Conservation (phyloP, 2,329 filamentous ascomycete species). For the Cladosporium austrohemisphaericum region DNA sequence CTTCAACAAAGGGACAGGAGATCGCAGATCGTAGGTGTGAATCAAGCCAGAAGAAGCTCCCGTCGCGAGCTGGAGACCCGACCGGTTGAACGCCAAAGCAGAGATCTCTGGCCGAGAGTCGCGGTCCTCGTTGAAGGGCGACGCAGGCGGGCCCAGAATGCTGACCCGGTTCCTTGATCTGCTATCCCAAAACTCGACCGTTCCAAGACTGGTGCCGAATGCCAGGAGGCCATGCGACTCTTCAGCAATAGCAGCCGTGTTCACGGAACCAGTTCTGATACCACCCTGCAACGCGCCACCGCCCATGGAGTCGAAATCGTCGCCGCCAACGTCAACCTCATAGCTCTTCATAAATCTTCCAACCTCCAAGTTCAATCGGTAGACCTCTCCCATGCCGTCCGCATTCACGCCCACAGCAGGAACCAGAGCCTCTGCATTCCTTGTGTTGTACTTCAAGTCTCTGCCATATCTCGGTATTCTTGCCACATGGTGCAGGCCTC, state of each 20-base stretch:
- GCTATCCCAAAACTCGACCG: constrained; percentile 94
- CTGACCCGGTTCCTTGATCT: constrained; percentile 78
- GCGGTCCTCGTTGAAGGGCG: constrained; percentile 18
- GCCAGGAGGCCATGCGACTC: constrained; percentile 84
- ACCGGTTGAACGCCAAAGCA: constrained; percentile 78
- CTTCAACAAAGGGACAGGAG: constrained; percentile 76
- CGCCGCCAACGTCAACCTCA: constrained; percentile 82
- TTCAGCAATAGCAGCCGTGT: constrained; percentile 81
- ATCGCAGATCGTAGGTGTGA: constrained; percentile 87
- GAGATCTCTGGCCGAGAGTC: constrained; percentile 64
- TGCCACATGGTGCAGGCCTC: constrained; percentile 83
- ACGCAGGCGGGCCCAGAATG: constrained; percentile 49
- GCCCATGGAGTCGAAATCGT: constrained; percentile 64
- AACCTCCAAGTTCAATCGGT: constrained; percentile 83
- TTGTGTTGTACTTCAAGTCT: constrained; percentile 79
- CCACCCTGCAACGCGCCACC: constrained; percentile 80
- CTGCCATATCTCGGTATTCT: constrained; percentile 89
- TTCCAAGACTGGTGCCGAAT: constrained; percentile 92
- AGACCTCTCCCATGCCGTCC: constrained; percentile 87
- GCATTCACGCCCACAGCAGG: constrained; percentile 82
- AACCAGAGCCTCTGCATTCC: constrained; percentile 78
- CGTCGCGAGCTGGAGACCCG: constrained; percentile 78
- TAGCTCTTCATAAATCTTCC: constrained; percentile 94
- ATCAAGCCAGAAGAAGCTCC: constrained; percentile 86
- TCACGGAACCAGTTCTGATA: constrained; percentile 79